Base-by-base conservation (phyloP, 257 asterid species). In the Primulina tabacum region DNA sequence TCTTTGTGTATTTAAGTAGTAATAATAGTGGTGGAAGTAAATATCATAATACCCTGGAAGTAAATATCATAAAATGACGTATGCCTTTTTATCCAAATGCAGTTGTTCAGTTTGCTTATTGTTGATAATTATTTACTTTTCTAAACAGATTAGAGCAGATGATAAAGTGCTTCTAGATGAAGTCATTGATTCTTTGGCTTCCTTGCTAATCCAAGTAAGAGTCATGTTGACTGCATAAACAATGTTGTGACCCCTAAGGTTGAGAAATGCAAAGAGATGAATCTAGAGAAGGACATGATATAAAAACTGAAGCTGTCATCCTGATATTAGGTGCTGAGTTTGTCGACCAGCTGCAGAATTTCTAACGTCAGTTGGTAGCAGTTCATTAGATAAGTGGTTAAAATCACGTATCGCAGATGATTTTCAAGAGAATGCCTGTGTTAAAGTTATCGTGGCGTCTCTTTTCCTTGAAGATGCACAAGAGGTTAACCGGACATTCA, bases 271-370 rank as follows among this genome's bases (percentile, higher is more conserved):
- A 80, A 68, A 32, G 84, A 81, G 65, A 75, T 60, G 43, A 79
- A 38, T 60, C 26, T 62, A 26, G 84, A 71, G 73, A 75, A 74
- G 75, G 88, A 83, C 71, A 65, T 62, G 90, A 71, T 65, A 55
- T 34, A 55, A 78, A 80, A 64, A 80, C 60, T 26, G 85, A 79
- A 76, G 79, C 85, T 14, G 72, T 18, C n/a, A 24, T 24, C 26
- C 85, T 93, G 64, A 87, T 93, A 71, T 81, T 93, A 84, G 99
- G 99, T 29, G 96, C 99, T 75, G 99, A 50, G 97, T 93, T 61
- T 93, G 99, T 81, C 88, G 90, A 63, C 97, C 99, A 55, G 97
- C 97, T 78, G 99, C 78, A 30, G 97, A 90, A 69, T 81, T 93
- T 80, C 85, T 93, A 61, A 76, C 92, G 35, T 83, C 96, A 71